Conservation (phyloP, 2,329 filamentous ascomycete species). For the Myriosclerotinia curreyana region DNA sequence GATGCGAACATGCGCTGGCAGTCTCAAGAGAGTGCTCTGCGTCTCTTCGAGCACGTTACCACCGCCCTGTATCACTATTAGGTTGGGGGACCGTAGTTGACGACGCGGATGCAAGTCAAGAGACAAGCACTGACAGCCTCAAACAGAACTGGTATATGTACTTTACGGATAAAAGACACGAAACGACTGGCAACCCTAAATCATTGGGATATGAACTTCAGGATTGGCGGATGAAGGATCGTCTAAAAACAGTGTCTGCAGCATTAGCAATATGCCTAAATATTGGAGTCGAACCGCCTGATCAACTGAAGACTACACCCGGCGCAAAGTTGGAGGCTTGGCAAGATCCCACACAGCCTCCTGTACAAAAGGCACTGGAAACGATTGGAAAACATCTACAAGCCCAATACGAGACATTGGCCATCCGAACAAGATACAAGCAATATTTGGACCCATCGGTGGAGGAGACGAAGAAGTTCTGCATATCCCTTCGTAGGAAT, state of each 20-base stretch:
- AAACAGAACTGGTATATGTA: constrained; percentile 99
- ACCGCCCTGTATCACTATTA: not conserved
- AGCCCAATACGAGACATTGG: constrained; percentile 91
- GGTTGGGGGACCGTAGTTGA: not conserved
- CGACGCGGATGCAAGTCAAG: not conserved
- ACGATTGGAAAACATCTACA: constrained; percentile 96
- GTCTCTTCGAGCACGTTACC: not conserved
- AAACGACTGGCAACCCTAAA: constrained; percentile 86
- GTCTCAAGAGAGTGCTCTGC: not conserved
- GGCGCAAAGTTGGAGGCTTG: constrained; percentile 94
- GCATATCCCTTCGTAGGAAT: constrained; percentile 81
- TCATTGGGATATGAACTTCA: constrained; percentile 64
- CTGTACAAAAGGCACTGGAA: constrained; percentile 81
- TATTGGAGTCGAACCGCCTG: constrained; percentile 94
- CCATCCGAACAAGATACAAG: constrained; percentile 94
- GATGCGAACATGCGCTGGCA: not conserved
- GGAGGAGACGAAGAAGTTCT: constrained; percentile 96
- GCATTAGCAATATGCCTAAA: constrained; percentile 93
- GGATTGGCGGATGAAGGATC: constrained; percentile 96
- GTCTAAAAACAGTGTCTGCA: constrained; percentile 93
- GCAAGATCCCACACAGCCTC: constrained; percentile 84
- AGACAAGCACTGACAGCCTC: constrained; percentile 28
- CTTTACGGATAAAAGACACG: constrained; percentile 96
- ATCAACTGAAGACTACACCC: constrained; percentile 92
- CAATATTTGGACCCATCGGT: constrained; percentile 95